Evolutionary conservation across 495 filamentous ascomycete species (phyloP), one percentile per base, ranked within the genome.

Genomic region (Parathielavia appendiculata): DNA sequence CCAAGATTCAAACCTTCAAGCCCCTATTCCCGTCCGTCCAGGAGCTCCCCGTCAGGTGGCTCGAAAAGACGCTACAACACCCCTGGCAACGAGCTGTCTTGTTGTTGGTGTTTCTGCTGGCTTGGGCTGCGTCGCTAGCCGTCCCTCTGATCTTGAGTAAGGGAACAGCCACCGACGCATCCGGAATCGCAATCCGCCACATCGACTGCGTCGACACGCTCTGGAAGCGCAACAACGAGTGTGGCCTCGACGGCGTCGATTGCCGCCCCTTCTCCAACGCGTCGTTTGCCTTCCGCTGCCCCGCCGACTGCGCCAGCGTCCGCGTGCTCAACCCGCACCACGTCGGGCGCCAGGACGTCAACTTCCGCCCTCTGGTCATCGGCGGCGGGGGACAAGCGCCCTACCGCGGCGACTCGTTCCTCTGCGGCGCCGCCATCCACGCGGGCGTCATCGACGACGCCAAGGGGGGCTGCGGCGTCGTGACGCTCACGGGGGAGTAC

Each of bases 371-470:
- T 0, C 76, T 90, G 43, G 86, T 95, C 0, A 79, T 95, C 22
- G 90, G 90, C 17, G 89, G 88, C 0, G 83, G 86, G 1, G 69
- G 43, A 9, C 69, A 72, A 34, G 66, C 69, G 1, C 57, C 57
- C 10, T 95, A 93, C 65, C 82, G 90, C 2, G 86, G 86, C 4
- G 90, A 93, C 69, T 91, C 88, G 38, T 90, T 89, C 63, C 81
- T 93, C 26, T 65, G 63, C 32, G 50, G 46, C 20, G 59, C 63
- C 0, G 63, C 51, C 13, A 53, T 65, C 26, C 60, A 63, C 1
- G 90, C 87, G 0, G 90, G 90, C 12, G 64, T 89, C 43, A 80
- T 91, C 52, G 81, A 81, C 14, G 80, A 91, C 60, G 69, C 76
- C 0, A 74, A 75, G 11, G 91, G 90, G 20, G 91, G 90, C 4